These are phyloP conservation scores for Polytrichum formosum DNA, from an alignment of 225 moss, liverwort and hornwort species.

Conservation along the genomic window DNA sequence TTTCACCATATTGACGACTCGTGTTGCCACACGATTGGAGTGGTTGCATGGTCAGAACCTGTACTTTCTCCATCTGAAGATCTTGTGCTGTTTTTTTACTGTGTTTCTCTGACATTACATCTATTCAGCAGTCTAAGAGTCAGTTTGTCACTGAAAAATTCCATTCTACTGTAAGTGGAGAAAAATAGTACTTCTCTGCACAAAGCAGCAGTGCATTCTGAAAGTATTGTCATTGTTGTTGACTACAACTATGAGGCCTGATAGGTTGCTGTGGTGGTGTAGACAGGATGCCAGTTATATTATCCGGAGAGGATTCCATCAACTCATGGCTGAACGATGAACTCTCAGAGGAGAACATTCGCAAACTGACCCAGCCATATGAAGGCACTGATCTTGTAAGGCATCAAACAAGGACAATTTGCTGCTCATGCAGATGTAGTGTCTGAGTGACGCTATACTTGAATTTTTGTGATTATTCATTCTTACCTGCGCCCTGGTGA, in stretches of 20 bases:
- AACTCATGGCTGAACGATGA: slow-evolving; percentile 76
- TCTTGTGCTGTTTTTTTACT: slow-evolving; percentile 1
- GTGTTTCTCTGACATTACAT: background rate
- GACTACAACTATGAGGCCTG: slow-evolving; percentile 9
- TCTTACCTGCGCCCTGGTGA: background rate
- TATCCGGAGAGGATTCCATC: slow-evolving; percentile 57
- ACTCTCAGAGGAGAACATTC: slow-evolving; percentile 56
- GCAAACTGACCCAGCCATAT: slow-evolving; percentile 81
- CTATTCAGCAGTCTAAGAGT: background rate
- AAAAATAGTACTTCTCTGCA: no score
- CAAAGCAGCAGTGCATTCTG: no score
- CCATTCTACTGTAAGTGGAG: no score
- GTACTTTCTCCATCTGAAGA: slow-evolving; percentile 5
- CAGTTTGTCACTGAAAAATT: background rate
- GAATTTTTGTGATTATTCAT: background rate
- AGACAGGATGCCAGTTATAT: slow-evolving; percentile 99
- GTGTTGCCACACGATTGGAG: slow-evolving; percentile 81
- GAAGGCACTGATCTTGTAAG: slow-evolving; percentile 85
- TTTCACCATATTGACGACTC: slow-evolving; percentile 88
- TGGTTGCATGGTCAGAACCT: slow-evolving; percentile 86
- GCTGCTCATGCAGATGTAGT: background rate
- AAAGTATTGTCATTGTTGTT: slow-evolving; percentile 1
- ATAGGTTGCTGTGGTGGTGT: slow-evolving; percentile 22
- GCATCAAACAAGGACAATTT: background rate
- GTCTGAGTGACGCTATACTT: slow-evolving; percentile 1